Evolutionary conservation across 1,284 basidiomycete genomes (phyloP).

Genomic region (Leccinum subspadiceum): DNA sequence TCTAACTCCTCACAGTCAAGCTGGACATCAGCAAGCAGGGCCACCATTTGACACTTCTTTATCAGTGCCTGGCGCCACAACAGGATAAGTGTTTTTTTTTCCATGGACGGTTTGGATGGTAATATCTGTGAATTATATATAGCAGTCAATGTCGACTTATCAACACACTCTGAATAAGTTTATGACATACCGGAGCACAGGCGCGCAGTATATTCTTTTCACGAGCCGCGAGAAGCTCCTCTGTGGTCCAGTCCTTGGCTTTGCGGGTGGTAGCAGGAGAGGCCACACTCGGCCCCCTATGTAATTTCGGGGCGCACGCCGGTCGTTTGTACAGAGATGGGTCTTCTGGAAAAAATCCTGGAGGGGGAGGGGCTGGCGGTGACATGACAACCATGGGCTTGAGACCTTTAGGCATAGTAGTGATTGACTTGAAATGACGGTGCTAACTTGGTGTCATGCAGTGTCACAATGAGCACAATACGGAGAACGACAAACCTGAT

Average conservation of each 20-base stretch:
- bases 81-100: not conserved
- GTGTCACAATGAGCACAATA: too few species aligned
- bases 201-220: not conserved
- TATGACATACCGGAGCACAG: slow-evolving; percentile 3
- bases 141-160: not conserved
- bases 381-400: not conserved
- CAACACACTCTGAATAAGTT: not conserved
- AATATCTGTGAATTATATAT: not conserved
- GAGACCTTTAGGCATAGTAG: not conserved
- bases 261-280: not conserved
- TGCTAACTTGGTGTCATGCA: not conserved
- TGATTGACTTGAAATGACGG: not conserved
- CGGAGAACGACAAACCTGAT: too few species aligned
- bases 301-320: not conserved
- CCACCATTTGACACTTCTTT: not conserved
- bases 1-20: slow-evolving; percentile 5
- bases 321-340: slow-evolving; percentile 1
- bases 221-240: not conserved
- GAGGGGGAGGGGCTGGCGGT: not conserved
- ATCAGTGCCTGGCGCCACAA: not conserved
- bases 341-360: slow-evolving; percentile 6
- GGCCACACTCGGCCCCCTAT: not conserved
- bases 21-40: slow-evolving; percentile 2
- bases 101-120: not conserved
- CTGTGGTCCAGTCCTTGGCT: not conserved